phyloP scores from a whole-genome alignment of 306 rosid genomes.

The Ziziphus jujuba region DNA sequence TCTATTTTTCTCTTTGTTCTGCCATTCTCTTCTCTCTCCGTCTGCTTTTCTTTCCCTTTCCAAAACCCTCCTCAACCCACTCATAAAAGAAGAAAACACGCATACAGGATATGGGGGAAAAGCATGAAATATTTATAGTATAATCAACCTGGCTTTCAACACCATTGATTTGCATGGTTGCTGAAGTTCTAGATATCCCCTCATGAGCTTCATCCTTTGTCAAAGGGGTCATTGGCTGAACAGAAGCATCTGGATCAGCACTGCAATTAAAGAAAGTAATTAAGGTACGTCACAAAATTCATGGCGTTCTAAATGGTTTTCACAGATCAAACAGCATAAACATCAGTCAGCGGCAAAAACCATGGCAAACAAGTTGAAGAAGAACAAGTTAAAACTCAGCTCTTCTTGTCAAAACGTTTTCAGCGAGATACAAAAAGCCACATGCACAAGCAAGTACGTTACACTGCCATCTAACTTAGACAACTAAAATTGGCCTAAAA shows the following conservation, averaged over 20 bases:
- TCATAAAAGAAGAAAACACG: conserved; percentile 5
- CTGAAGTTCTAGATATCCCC: conserved; percentile 43
- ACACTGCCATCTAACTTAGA: too few species aligned
- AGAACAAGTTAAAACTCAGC: too few species aligned
- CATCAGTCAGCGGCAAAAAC: too few species aligned
- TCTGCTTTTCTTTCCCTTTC: too few species aligned
- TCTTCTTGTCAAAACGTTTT: too few species aligned
- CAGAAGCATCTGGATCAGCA: conserved; percentile 39
- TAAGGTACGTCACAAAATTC: conserved; percentile 18
- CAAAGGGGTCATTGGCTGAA: conserved; percentile 24
- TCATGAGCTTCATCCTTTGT: conserved; percentile 48
- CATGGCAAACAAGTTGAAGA: too few species aligned
- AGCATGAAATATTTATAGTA: conserved; percentile 16
- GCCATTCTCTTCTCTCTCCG: too few species aligned
- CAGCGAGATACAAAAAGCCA: too few species aligned
- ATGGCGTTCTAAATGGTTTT: not conserved
- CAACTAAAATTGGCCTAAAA: too few species aligned
- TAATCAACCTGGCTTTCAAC: conserved; percentile 41
- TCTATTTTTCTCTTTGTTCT: too few species aligned
- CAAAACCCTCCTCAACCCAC: conserved; percentile 5
- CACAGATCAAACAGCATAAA: conserved; percentile 26
- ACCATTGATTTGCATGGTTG: conserved; percentile 33
- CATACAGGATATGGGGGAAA: not conserved
- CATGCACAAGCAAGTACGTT: too few species aligned
- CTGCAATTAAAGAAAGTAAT: conserved; percentile 27